Evolutionary conservation across 1,139 yeast species (phyloP), one percentile per base, ranked within the genome.

Genomic region (Candida tetrigidarum): DNA sequence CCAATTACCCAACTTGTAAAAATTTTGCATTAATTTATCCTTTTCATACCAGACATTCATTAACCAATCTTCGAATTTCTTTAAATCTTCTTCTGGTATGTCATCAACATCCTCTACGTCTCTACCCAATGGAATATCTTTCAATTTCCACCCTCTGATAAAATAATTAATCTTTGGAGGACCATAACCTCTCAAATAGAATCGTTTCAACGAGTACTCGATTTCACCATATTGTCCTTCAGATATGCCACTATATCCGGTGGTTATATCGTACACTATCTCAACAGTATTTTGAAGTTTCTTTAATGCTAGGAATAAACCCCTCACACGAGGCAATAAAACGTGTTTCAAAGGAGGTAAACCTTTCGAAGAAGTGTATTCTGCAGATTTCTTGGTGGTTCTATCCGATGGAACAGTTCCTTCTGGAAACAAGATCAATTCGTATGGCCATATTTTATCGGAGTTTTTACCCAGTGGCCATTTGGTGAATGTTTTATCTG

Each of bases 401-500:
- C 80, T 76, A 10, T 71, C 72, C 30, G 95, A 84, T 48, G 88
- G 70, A 43, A 91, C 95, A 0, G 99, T 93, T 2, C 99, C 99
- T 64, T 93, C 99, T 1, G 99, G 99, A 64, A 86, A 93, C 27
- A 93, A 63, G 22, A 92, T 66, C 44, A 93, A 60, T 59, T 71
- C 71, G 53, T 81, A 83, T 52, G 83, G 74, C 71, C 74, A 62
- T 43, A 69, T 47, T 40, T 63, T 50, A 50, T 61, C 53, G 2
- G 65, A 46, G 27, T 66, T 59, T 3, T 51, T 53, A 2, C 77
- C 76, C 28, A 53, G 43, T 2, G 80, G 80, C 76, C 80, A 76
- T 38, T 41, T 39, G 27, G 54, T 57, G 20, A 58, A 59, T 4
- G 43, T 36, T 9, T 34, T 29, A 22, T 53, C 60, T 3, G 63